Evolutionary conservation across 2,329 filamentous ascomycete species (phyloP), one percentile per base, ranked within the genome.

Genomic region (Fusarium nodosum): DNA sequence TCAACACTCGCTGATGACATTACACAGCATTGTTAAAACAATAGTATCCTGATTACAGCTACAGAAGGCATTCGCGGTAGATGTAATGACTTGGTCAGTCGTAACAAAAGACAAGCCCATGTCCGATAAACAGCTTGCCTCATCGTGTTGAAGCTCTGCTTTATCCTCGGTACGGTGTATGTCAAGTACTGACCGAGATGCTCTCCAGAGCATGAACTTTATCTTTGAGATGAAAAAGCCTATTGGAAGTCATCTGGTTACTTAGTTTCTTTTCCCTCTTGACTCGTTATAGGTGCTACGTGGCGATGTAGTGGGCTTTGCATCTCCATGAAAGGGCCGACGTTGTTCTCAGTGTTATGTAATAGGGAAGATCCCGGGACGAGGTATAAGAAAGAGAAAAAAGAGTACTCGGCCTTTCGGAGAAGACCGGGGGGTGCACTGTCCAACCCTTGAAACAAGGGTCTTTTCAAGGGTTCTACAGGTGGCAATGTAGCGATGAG

Each of bases 301-400:
- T 85, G 10, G 78, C 79, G 15, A 79, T 74, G 73, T 85, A 16
- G 80, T 86, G 61, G 84, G 82, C 36, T 85, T 86, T 61, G 76
- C 59, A 72, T 83, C 76, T 44, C 77, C 77, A 44, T 78, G 80
- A 38, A 79, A 83, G 84, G 82, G 79, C 82, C 57, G 78, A 58
- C 44, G 44, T 45, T 39, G 52, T 65, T 57, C 44, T 52, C 61
- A 28, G 48, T 38, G 34, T 61, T 65, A 66, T 60, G 62, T 72
- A 60, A 66, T 82, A 54, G 52, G 65, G 73, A 58, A 71, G 61
- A 64, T 65, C 18, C 53, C 64, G 71, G 71, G 42, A 36, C 16
- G 28, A 30, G 10, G 28, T 30, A 30, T 11, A 30, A 30, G 28
- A 30, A 3, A 26, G 16, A 16, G n/a, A 13, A 20, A 18, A 20